Evolutionary conservation across 1,284 basidiomycete genomes (phyloP), one percentile per base, ranked within the genome.

Genomic region (Ceratobasidium sp.): DNA sequence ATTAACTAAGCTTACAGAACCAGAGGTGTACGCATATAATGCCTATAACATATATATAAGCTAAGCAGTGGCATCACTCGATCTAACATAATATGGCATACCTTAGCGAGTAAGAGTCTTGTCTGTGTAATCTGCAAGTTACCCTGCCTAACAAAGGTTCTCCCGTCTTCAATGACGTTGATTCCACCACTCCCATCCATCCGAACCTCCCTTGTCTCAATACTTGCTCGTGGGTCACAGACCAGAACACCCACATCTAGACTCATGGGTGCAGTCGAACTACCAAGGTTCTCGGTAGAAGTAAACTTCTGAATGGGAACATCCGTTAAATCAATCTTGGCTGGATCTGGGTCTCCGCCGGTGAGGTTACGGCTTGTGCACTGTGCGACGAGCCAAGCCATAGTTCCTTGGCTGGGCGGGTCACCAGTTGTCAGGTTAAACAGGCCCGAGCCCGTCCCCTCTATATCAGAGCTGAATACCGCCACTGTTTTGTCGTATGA

Each of bases 151-250:
- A 23, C 64, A 46, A 66, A 42, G 50, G 26, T 26, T 28, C 33
- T n/a, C 17, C 62, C 40, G 10, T 62, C 59, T n/a, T 76, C 73
- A 33, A 76, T 57, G 13, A 76, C 73, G 12, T 65, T 20, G 28
- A 76, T 28, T 40, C 50, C 33, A 28, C 73, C 62, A 20, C 61
- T 20, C 2, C 73, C 73, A 23, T 76, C 73, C 62, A 66, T 28
- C 9, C 73, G 73, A 12, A 76, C 62, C 23, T 76, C 73, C 48
- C 73, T 76, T 9, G 62, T 76, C 28, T 76, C 73, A 28, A 76
- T 54, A 2, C 33, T 52, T 3, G 33, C 33, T 46, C 73, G 40
- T 23, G 73, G 73, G 23, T 76, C 26, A n/a, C 73, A 76, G 28
- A 76, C 50, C 44, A 76, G 50, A 33, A 76, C 40, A 15, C 62